Conservation (phyloP, 2,329 filamentous ascomycete genomes). For the Scedosporium dehoogii region DNA sequence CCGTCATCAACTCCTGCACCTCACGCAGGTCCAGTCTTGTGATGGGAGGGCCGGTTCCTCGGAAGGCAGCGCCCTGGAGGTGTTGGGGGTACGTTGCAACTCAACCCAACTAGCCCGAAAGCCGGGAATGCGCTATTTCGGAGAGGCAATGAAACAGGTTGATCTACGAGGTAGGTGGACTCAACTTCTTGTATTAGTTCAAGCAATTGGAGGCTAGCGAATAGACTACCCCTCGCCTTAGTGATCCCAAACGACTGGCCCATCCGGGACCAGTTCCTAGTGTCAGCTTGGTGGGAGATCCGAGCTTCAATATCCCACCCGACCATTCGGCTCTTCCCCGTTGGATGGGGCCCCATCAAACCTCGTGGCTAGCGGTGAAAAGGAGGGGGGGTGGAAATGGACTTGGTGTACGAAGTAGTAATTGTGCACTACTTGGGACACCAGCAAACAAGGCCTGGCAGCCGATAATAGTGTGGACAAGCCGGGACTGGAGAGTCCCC, state of each 20-base stretch:
- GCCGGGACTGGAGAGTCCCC: too few relatives aligned
- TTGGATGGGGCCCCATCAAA: background rate
- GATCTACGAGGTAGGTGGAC: background rate
- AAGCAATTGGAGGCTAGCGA: background rate
- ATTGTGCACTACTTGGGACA: too few relatives aligned
- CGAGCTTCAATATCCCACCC: background rate
- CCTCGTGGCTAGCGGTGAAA: constrained; percentile 3
- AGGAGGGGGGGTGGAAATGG: background rate
- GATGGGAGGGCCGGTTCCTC: background rate
- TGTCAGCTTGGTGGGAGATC: background rate
- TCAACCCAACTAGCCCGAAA: background rate
- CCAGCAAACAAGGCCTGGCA: background rate
- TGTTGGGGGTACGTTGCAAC: background rate
- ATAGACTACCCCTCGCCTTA: background rate
- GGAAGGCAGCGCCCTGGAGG: background rate
- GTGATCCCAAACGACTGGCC: background rate
- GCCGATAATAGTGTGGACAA: too few relatives aligned
- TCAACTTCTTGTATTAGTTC: background rate
- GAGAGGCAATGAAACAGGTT: background rate
- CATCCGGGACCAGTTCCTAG: background rate
- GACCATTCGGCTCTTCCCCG: constrained; percentile 5
- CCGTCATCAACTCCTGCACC: too few relatives aligned
- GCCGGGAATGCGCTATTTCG: background rate
- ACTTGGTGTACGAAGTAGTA: too few relatives aligned
- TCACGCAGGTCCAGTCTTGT: too few relatives aligned